A percentile compares a stretch with the other conserved stretches of the same genome.
phyloP scores from a whole-genome alignment of 176 grass and related monocot species.

The Triticum monococcum region DNA sequence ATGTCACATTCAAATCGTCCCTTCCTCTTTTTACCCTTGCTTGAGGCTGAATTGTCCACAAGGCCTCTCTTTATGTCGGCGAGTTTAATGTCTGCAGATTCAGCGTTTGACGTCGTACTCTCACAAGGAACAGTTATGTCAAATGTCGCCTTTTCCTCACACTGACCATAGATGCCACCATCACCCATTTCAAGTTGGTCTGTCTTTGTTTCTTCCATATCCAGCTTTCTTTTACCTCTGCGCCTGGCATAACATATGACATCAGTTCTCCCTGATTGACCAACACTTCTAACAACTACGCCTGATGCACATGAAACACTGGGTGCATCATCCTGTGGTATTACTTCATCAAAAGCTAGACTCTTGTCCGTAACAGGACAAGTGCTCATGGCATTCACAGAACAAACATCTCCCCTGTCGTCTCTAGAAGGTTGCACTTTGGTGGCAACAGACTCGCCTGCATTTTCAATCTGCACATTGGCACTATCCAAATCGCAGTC shows the following conservation, averaged over 20 bases:
- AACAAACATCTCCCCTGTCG: constrained; percentile 13
- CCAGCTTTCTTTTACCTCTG: constrained; percentile 54
- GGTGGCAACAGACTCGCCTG: neutral
- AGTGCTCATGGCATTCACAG: constrained; percentile 12
- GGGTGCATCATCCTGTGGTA: constrained; percentile 15
- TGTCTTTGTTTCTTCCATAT: constrained; percentile 14
- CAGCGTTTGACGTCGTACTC: constrained; percentile 33
- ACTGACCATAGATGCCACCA: constrained; percentile 20
- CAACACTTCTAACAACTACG: constrained; percentile 38
- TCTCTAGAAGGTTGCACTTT: neutral
- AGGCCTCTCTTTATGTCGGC: constrained; percentile 44
- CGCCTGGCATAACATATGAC: constrained; percentile 77
- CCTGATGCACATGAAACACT: constrained; percentile 29
- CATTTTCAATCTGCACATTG: constrained; percentile 20
- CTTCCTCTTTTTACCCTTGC: constrained; percentile 40
- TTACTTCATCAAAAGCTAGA: neutral
- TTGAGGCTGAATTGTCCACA: constrained; percentile 33
- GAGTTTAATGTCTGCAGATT: constrained; percentile 45
- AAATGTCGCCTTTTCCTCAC: constrained; percentile 12
- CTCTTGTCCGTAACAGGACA: constrained; percentile 5
- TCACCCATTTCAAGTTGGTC: constrained; percentile 30
- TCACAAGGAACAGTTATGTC: constrained; percentile 38
- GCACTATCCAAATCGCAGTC: neutral
- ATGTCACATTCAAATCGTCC: constrained; percentile 47
- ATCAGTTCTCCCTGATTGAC: constrained; percentile 50